These are phyloP conservation scores for Nymphaea colorata DNA, from an alignment of 164 flowering plant species.

Conservation along the genomic window DNA sequence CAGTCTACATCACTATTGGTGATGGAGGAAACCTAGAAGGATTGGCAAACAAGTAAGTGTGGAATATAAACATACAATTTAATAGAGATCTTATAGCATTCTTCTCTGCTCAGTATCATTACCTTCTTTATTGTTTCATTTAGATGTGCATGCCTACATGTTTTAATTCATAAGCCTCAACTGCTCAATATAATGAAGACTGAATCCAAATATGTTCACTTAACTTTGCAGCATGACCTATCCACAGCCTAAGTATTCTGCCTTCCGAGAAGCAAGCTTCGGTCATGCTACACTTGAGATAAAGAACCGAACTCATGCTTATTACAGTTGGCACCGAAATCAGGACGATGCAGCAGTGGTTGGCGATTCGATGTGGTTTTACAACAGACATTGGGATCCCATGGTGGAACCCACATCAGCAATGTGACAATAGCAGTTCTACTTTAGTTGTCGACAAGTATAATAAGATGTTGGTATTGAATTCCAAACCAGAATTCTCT, in stretches of 20 bases:
- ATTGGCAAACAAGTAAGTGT: slow-evolving; percentile 22
- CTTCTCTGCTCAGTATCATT: neutral
- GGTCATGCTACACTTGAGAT: slow-evolving; percentile 42
- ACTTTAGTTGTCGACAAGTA: too few species aligned
- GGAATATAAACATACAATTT: neutral
- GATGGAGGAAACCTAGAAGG: slow-evolving; percentile 53
- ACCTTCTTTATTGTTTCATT: neutral
- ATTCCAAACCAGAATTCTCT: too few species aligned
- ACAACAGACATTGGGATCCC: slow-evolving; percentile 29
- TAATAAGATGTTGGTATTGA: too few species aligned
- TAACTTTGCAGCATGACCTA: slow-evolving; percentile 24
- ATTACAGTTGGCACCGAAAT: slow-evolving; percentile 48
- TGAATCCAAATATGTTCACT: too few species aligned
- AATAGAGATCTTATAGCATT: neutral
- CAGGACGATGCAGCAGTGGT: slow-evolving; percentile 27
- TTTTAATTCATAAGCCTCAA: too few species aligned
- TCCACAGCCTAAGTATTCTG: slow-evolving; percentile 49
- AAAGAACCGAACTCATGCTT: slow-evolving; percentile 47
- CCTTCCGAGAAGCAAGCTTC: slow-evolving; percentile 45
- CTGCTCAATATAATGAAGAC: neutral
- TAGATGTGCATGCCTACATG: neutral
- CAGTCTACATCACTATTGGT: slow-evolving; percentile 36
- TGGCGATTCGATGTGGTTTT: slow-evolving; percentile 36
- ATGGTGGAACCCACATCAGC: slow-evolving; percentile 13
- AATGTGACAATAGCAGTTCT: too few species aligned